phyloP scores from a whole-genome alignment of 345 rosid species.

The Hibiscus trionum region DNA sequence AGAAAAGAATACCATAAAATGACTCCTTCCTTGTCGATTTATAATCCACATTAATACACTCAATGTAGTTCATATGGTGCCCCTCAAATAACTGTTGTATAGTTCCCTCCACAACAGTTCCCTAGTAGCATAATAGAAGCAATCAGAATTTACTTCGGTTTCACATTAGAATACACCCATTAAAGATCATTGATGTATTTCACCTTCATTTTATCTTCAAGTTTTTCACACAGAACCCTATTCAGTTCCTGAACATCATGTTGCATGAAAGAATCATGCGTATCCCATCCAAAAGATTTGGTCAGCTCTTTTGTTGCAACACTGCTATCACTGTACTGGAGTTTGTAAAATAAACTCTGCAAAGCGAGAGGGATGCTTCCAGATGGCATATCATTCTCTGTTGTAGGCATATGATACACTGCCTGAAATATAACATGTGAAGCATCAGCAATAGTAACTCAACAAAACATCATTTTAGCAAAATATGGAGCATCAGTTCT shows the following conservation, averaged over 20 bases:
- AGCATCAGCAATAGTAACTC: conserved; percentile 2
- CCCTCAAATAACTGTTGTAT: conserved; percentile 95
- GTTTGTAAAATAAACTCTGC: conserved; percentile 96
- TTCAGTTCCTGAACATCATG: conserved; percentile 98
- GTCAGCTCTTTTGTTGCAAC: conserved; percentile 96
- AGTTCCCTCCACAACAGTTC: conserved; percentile 97
- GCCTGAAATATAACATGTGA: conserved; percentile 44
- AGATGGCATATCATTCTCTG: conserved; percentile 84
- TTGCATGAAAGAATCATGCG: conserved; percentile 96
- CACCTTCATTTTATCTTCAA: conserved; percentile 98
- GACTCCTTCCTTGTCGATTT: conserved; percentile 95
- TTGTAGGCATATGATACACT: conserved; percentile 98
- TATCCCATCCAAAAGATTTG: conserved; percentile 97
- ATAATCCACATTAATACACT: conserved; percentile 90
- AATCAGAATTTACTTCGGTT: not conserved
- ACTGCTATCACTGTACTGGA: conserved; percentile 84
- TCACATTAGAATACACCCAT: not conserved
- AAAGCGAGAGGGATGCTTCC: conserved; percentile 94
- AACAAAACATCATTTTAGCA: conserved; percentile 5
- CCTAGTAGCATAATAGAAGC: conserved; percentile 33
- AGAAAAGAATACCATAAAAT: conserved; percentile 61
- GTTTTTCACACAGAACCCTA: conserved; percentile 88
- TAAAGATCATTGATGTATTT: not conserved
- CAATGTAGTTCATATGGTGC: conserved; percentile 91
- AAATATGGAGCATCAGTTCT: conserved; percentile 9